Evolutionary conservation across 192 early-diverging fungal genomes (phyloP).

Genomic region (Jimgerdemannia flammicorona): DNA sequence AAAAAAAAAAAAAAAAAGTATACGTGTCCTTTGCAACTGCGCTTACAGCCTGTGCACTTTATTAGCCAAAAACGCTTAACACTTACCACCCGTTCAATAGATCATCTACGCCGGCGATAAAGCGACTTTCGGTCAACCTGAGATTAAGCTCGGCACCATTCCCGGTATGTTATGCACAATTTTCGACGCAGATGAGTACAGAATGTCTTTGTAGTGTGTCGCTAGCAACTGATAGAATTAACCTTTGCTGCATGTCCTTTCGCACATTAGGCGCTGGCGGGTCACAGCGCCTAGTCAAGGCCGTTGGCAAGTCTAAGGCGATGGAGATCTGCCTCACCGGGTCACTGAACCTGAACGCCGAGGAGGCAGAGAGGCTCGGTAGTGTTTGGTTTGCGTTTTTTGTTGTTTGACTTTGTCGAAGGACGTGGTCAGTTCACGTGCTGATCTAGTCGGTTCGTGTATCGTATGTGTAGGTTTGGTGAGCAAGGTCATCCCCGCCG

Average conservation of each 20-base stretch:
- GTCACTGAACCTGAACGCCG: slow-evolving; percentile 71
- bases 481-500: slow-evolving; percentile 84
- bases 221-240: neutral
- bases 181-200: slow-evolving; percentile 35
- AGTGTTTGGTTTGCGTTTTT: slow-evolving; percentile 1
- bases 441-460: neutral
- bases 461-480: slow-evolving; percentile 64
- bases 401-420: no score
- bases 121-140: slow-evolving; percentile 96
- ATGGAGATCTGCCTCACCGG: slow-evolving; percentile 97
- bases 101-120: slow-evolving; percentile 98
- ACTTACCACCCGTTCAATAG: slow-evolving; percentile 28
- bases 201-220: slow-evolving; percentile 23
- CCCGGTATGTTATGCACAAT: slow-evolving; percentile 53
- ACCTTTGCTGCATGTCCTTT: neutral
- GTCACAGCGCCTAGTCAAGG: slow-evolving; percentile 81
- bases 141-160: slow-evolving; percentile 98
- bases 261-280: slow-evolving; percentile 58
- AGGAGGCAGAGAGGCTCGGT: slow-evolving; percentile 76
- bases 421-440: no score
- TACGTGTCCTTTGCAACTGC: neutral
- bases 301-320: slow-evolving; percentile 96
- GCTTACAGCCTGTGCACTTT: neutral
- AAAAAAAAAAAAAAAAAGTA: neutral
- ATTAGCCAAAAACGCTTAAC: neutral